phyloP scores from a whole-genome alignment of 2,329 filamentous ascomycete species.

The Pseudogymnoascus sp. region DNA sequence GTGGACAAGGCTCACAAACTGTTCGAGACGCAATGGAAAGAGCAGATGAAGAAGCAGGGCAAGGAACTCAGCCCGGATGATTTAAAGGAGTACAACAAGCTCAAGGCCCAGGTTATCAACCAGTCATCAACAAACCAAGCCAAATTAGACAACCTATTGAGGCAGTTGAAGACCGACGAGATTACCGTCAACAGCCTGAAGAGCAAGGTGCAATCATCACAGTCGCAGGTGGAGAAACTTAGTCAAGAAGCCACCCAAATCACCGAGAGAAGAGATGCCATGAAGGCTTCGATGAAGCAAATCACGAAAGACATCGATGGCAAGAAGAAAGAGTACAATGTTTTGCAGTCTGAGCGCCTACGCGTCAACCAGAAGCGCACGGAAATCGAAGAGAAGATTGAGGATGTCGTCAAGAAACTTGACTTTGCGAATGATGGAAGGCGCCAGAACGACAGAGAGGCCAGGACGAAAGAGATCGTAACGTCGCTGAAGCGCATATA shows the following conservation, averaged over 20 bases:
- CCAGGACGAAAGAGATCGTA: conserved; percentile 72
- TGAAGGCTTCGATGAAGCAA: conserved; percentile 56
- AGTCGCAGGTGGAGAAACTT: conserved; percentile 66
- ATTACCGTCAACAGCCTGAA: conserved; percentile 84
- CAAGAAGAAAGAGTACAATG: conserved; percentile 88
- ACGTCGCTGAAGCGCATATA: conserved; percentile 82
- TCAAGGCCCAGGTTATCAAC: conserved; percentile 78
- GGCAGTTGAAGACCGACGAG: conserved; percentile 84
- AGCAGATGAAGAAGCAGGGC: conserved; percentile 77
- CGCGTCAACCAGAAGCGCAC: conserved; percentile 74
- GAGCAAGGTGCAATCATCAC: conserved; percentile 73
- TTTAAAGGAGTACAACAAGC: conserved; percentile 78
- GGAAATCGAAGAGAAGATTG: conserved; percentile 86
- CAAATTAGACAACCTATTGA: conserved; percentile 76
- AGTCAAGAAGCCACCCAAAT: conserved; percentile 64
- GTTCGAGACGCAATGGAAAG: conserved; percentile 82
- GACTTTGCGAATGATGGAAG: conserved; percentile 77
- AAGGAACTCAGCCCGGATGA: conserved; percentile 79
- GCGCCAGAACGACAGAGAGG: conserved; percentile 77
- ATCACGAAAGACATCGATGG: conserved; percentile 69
- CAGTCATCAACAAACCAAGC: conserved; percentile 73
- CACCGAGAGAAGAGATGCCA: conserved; percentile 57
- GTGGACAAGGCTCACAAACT: conserved; percentile 86
- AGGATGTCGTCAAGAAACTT: conserved; percentile 72
- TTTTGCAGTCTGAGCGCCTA: conserved; percentile 73